These are phyloP conservation scores for Tripidium arundinaceum DNA, from an alignment of 202 grass and related monocot species.

Conservation along the genomic window DNA sequence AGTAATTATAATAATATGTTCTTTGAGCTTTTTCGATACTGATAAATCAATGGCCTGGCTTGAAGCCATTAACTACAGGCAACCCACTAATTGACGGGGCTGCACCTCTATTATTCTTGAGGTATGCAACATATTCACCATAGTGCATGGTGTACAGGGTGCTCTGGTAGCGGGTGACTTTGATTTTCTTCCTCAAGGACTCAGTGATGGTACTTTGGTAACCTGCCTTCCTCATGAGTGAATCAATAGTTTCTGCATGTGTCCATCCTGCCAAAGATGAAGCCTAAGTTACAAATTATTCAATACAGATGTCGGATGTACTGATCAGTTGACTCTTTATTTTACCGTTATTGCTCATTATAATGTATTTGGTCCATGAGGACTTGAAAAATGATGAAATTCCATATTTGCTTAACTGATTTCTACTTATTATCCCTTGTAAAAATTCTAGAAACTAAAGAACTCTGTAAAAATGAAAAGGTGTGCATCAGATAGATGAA, in stretches of 20 bases:
- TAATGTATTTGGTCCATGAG: background rate
- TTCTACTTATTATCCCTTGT: background rate
- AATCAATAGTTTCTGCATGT: constrained; percentile 77
- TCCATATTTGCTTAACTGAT: background rate
- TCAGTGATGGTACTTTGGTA: constrained; percentile 77
- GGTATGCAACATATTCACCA: constrained; percentile 66
- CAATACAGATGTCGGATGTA: background rate
- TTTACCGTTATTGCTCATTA: background rate
- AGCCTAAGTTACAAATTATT: constrained; percentile 3
- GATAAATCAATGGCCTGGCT: constrained; percentile 64
- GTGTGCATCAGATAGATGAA: background rate
- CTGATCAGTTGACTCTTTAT: background rate
- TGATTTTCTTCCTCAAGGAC: constrained; percentile 68
- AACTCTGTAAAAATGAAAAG: background rate
- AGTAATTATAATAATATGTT: constrained; percentile 26
- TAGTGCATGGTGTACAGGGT: constrained; percentile 87
- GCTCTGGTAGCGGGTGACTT: constrained; percentile 84
- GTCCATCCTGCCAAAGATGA: constrained; percentile 69
- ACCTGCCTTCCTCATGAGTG: constrained; percentile 92
- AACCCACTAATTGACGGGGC: constrained; percentile 39
- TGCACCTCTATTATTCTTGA: constrained; percentile 70
- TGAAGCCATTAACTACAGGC: constrained; percentile 61
- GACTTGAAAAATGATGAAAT: background rate
- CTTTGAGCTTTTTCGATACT: constrained; percentile 4
- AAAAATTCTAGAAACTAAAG: background rate